Evolutionary conservation across 768 basidiomycete genomes (phyloP).

Genomic region (Omphalotus guepiniiformis): DNA sequence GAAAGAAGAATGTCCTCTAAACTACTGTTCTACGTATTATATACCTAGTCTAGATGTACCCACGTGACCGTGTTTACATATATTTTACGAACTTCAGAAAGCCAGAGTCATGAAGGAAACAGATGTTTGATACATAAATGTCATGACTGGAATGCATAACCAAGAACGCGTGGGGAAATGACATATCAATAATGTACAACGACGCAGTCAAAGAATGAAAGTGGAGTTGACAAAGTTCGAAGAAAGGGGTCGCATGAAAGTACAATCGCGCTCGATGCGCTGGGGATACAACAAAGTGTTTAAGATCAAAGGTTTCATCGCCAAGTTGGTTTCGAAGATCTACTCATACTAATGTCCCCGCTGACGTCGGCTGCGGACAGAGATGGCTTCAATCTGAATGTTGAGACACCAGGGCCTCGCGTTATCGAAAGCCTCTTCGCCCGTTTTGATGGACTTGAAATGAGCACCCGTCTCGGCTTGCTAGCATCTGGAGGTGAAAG

Average conservation of each 20-base stretch:
- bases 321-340: constrained; percentile 51
- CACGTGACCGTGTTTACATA: too few relatives aligned
- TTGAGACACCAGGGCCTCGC: constrained; percentile 23
- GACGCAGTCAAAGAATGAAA: neutral
- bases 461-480: constrained; percentile 38
- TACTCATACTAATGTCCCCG: constrained; percentile 46
- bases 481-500: constrained; percentile 44
- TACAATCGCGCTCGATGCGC: too few relatives aligned
- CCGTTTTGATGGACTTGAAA: constrained; percentile 57
- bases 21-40: too few relatives aligned
- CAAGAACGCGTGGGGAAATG: neutral
- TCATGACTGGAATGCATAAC: neutral
- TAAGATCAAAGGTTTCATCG: constrained; percentile 32
- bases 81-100: neutral
- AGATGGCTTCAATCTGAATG: constrained; percentile 23
- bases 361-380: constrained; percentile 32
- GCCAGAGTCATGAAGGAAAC: neutral
- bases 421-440: constrained; percentile 50
- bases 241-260: too few relatives aligned
- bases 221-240: constrained; percentile 9
- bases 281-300: neutral
- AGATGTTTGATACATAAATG: neutral
- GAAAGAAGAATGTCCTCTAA: too few relatives aligned
- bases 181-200: neutral
- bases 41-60: too few relatives aligned